These are phyloP conservation scores for Chytriomyces sp. DNA, from an alignment of 192 early-diverging fungal species.

Conservation along the genomic window DNA sequence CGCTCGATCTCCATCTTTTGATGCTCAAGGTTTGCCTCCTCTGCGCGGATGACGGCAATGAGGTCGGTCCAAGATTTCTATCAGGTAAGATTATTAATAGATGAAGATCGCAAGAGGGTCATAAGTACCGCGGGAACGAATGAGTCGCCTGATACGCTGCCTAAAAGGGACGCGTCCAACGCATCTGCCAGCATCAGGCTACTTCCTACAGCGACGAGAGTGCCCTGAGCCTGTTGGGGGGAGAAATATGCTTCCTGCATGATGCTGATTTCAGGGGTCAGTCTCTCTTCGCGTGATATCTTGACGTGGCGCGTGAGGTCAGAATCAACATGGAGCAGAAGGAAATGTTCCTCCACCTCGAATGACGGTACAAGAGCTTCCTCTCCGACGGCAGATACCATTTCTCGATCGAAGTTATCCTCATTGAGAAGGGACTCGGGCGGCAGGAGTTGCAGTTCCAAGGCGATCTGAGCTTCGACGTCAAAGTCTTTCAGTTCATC, in stretches of 20 bases:
- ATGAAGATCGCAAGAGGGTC: neutral
- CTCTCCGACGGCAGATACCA: no score
- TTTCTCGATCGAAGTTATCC: no score
- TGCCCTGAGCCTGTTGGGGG: no score
- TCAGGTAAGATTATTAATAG: neutral
- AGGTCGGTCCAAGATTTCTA: slow-evolving; percentile 28
- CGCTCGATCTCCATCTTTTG: slow-evolving; percentile 11
- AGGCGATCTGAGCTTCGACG: slow-evolving; percentile 20
- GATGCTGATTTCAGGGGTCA: no score
- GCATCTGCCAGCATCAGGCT: neutral
- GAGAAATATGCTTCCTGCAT: no score
- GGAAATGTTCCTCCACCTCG: no score
- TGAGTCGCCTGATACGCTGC: no score
- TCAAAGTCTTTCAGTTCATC: slow-evolving; percentile 13
- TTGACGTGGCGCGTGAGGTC: no score
- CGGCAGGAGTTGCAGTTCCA: slow-evolving; percentile 11
- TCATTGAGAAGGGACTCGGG: slow-evolving; percentile 4
- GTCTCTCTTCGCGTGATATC: no score
- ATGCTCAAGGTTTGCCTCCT: slow-evolving; percentile 1
- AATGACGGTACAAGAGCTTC: no score
- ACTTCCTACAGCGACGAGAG: no score
- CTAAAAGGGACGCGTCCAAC: neutral
- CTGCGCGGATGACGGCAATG: slow-evolving; percentile 12
- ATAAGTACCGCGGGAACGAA: neutral
- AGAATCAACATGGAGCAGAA: no score